Conservation (phyloP, 257 asterid species). For the Penstemon barbatus region DNA sequence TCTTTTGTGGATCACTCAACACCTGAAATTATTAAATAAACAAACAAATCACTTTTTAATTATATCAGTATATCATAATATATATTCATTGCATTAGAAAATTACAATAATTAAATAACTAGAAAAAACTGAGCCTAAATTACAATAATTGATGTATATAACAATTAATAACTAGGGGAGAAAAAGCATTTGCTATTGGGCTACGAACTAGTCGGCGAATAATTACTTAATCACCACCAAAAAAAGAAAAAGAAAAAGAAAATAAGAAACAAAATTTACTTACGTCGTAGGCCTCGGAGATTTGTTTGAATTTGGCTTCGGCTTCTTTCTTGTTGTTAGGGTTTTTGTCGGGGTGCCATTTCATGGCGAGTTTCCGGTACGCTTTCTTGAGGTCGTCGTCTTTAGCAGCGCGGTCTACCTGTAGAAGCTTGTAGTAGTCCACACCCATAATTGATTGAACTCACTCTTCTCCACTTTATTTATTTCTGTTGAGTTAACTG, state of each 20-base stretch:
- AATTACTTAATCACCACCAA: neutral
- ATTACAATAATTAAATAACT: too few species aligned
- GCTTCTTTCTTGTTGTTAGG: constrained; percentile 65
- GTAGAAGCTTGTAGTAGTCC: constrained; percentile 64
- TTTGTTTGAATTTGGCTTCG: constrained; percentile 69
- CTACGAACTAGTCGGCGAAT: too few species aligned
- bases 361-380: constrained; percentile 68
- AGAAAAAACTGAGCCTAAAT: too few species aligned
- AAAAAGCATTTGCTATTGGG: too few species aligned
- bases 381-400: constrained; percentile 76
- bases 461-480: neutral
- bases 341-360: constrained; percentile 78
- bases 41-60: neutral
- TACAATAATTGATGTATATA: too few species aligned
- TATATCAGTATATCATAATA: too few species aligned
- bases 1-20: constrained; percentile 66
- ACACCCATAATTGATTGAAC: constrained; percentile 44
- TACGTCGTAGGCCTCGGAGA: constrained; percentile 80
- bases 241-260: neutral
- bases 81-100: too few species aligned
- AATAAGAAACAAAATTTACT: neutral
- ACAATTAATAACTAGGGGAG: too few species aligned
- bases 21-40: constrained; percentile 35
- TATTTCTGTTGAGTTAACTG: neutral
- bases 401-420: constrained; percentile 54